These are phyloP conservation scores for Cicer cuneatum DNA, from an alignment of 306 rosid genomes.

Conservation along the genomic window DNA sequence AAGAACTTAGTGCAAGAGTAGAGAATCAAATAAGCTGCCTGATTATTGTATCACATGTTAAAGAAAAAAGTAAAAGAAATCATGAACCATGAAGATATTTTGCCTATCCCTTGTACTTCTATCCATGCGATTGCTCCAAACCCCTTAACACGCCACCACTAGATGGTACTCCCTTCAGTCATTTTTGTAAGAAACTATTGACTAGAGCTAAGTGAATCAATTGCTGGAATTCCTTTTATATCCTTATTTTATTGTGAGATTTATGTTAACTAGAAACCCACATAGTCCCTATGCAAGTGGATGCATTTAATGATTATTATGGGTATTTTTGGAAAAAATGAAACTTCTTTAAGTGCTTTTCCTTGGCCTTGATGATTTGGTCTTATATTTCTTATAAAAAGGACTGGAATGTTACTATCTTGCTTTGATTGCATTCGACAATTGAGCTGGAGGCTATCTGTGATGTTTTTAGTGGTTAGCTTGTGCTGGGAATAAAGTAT, in stretches of 20 bases:
- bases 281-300: not conserved
- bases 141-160: conserved; percentile 1
- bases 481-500: conserved; percentile 4
- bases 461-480: not conserved
- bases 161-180: not conserved
- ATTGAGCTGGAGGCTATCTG: conserved; percentile 21
- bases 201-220: not conserved
- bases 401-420: not conserved
- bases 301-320: not conserved
- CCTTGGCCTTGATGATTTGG: not conserved
- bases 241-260: not conserved
- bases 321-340: not conserved
- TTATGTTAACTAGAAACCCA: not conserved
- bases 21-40: conserved; percentile 7
- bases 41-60: not conserved
- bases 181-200: not conserved
- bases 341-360: not conserved
- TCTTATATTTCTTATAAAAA: conserved; percentile 1
- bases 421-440: conserved; percentile 15
- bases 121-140: conserved; percentile 26
- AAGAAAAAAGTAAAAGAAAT: not conserved
- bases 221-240: not conserved
- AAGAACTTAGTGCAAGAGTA: conserved; percentile 7
- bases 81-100: conserved; percentile 14
- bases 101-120: conserved; percentile 17